Evolutionary conservation across 257 asterid genomes (phyloP), one percentile per base, ranked within the genome.

Genomic region (Scutellaria galericulata): DNA sequence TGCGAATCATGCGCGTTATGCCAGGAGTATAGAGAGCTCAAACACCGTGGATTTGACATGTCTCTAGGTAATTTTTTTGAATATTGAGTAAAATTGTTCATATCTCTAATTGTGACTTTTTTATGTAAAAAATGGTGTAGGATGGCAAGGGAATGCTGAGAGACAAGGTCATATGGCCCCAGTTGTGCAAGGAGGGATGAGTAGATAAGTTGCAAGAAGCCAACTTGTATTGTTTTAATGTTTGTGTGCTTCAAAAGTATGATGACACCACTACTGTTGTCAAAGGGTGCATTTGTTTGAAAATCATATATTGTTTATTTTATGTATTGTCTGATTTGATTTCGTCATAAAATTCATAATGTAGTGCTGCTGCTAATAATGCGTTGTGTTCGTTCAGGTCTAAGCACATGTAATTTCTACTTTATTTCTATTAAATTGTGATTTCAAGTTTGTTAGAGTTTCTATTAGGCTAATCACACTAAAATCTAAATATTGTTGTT

Each of bases 121-220:
- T 3, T 4, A 11, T 40, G 63, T 15, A 24, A 31, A 35, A 24
- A 14, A 13, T 31, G 15, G 4, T 45, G 9, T 72, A 85, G 90
- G 90, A 39, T 85, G 87, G 89, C 79, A 78, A 39, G 85, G 78
- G 7, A 82, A 78, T 70, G 59, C 75, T 71, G 84, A 82, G 7
- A 62, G 9, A 31, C 59, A 65, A 27, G 80, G 53, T 41, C 61
- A 31, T 31, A 18, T 13, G 73, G 82, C 84, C 31, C 87, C 89
- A 22, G 45, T 47, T 7, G 69, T 63, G 41, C 64, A 73, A 46
- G 50, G 24, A 46, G 79, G 79, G 41, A 85, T 80, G 87, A 73
- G 12, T 22, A 70, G 78, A 47, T 84, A 69, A 63, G 63, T 5
- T 3, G 55, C 41, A 51, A 9, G 56, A 64, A 3, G 24, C 70